A percentile compares a stretch with the other conserved stretches of the same genome.
These are phyloP conservation scores for Monilinia polystroma DNA, from an alignment of 2,329 filamentous ascomycete genomes.

Conservation along the genomic window DNA sequence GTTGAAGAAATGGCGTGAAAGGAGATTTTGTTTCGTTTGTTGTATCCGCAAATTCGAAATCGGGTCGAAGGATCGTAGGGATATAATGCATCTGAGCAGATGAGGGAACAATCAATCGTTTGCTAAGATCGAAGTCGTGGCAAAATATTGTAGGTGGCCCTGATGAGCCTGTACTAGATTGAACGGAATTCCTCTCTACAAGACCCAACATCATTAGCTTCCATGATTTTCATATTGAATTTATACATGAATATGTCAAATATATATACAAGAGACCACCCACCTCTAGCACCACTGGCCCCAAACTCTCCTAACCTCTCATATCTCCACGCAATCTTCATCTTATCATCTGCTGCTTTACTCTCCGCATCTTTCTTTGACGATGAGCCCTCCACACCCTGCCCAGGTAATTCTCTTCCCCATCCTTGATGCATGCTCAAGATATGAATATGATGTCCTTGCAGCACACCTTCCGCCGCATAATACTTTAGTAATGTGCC, in stretches of 20 bases:
- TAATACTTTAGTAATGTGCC: conserved; percentile 83
- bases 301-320: conserved; percentile 75
- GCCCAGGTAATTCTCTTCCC: conserved; percentile 78
- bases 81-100: conserved; percentile 54
- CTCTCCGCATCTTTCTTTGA: conserved; percentile 44
- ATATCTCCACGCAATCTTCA: conserved; percentile 99
- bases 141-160: conserved; percentile 53
- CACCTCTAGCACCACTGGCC: conserved; percentile 48
- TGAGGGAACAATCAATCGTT: conserved; percentile 58
- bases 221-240: conserved; percentile 24
- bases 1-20: conserved; percentile 63
- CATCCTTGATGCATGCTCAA: conserved; percentile 77
- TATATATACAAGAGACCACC: conserved; percentile 54
- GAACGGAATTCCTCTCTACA: conserved; percentile 33
- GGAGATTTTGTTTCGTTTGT: conserved; percentile 47
- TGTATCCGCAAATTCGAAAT: conserved; percentile 36
- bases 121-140: conserved; percentile 70
- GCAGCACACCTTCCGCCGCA: conserved; percentile 87
- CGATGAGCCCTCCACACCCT: conserved; percentile 50
- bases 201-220: conserved; percentile 22
- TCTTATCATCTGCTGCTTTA: conserved; percentile 61
- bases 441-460: conserved; percentile 85
- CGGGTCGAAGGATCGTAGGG: conserved; percentile 41
- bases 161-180: conserved; percentile 24
- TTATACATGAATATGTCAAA: conserved; percentile 35